Evolutionary conservation across 805 yeast genomes (phyloP).

Genomic region (Groenewaldozyma salmanticensis): DNA sequence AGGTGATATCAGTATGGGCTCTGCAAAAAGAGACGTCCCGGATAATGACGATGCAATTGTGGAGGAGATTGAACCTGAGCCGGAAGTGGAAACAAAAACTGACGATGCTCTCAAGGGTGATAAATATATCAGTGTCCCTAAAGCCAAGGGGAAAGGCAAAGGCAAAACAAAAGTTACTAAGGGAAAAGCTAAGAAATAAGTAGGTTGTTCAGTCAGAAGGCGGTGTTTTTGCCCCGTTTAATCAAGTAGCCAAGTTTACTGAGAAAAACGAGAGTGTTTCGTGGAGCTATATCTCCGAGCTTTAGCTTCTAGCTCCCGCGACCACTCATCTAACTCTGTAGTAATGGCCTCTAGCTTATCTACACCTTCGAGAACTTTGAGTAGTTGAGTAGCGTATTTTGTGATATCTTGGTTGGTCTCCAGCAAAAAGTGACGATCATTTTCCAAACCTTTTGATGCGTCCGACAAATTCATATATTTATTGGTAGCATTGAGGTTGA

Average conservation of each 20-base stretch:
- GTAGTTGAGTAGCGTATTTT: conserved; percentile 13
- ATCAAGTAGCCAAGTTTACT: no score
- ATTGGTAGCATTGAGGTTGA: conserved; percentile 17
- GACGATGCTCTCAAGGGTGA: conserved; percentile 49
- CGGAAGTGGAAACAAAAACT: conserved; percentile 34
- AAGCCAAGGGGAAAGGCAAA: conserved; percentile 28
- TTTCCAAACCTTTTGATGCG: conserved; percentile 13
- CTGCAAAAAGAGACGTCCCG: conserved; percentile 31
- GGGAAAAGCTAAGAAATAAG: conserved; percentile 12
- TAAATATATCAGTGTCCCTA: conserved; percentile 47
- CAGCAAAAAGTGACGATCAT: conserved; percentile 8
- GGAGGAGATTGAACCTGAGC: conserved; percentile 23
- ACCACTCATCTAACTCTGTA: conserved; percentile 53
- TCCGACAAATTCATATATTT: conserved; percentile 18
- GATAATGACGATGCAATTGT: conserved; percentile 63
- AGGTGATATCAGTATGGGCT: conserved; percentile 26
- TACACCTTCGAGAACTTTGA: conserved; percentile 15
- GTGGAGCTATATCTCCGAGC: conserved; percentile 14
- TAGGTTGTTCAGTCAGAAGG: not conserved
- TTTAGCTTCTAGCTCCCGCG: conserved; percentile 44
- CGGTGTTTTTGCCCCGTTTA: no score
- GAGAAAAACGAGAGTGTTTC: no score
- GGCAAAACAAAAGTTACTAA: conserved; percentile 14
- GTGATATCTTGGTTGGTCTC: conserved; percentile 11
- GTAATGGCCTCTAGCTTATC: conserved; percentile 35